Conservation (phyloP, 805 yeast species). For the Kodamaea leandrae region DNA sequence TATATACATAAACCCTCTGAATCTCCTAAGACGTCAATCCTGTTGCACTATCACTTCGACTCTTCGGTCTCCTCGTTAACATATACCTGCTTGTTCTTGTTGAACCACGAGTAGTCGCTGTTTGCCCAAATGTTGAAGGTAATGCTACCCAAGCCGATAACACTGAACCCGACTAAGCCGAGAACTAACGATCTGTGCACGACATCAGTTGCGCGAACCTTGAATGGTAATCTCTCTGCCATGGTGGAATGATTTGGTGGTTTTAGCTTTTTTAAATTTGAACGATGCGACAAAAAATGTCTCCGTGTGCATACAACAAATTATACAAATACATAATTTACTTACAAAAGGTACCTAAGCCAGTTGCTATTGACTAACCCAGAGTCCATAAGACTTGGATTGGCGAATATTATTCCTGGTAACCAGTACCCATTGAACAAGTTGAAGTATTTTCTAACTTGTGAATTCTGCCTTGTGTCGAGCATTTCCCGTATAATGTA, state of each 20-base stretch:
- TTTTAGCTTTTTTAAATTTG: conserved; percentile 1
- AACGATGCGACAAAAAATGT: conserved; percentile 6
- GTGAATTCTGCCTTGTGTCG: conserved; percentile 22
- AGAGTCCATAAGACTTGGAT: conserved; percentile 38
- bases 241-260: conserved; percentile 5
- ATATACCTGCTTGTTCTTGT: conserved; percentile 39
- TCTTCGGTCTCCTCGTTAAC: conserved; percentile 24
- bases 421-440: conserved; percentile 41
- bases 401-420: conserved; percentile 38
- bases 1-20: background rate
- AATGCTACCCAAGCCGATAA: conserved; percentile 39
- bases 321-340: background rate
- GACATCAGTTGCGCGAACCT: conserved; percentile 44
- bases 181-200: conserved; percentile 43
- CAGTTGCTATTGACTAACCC: conserved; percentile 34
- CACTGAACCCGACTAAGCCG: conserved; percentile 41
- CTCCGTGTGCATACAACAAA: too few relatives aligned
- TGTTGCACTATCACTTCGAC: background rate
- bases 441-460: conserved; percentile 29
- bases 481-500: conserved; percentile 26
- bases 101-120: conserved; percentile 43
- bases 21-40: too few relatives aligned
- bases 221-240: conserved; percentile 34
- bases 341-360: conserved; percentile 37
- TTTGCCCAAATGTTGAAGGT: conserved; percentile 41